Percentiles rank a stretch among this genome's conserved stretches.
phyloP scores from a whole-genome alignment of 495 filamentous ascomycete genomes.

The Baudoinia panamericana region DNA sequence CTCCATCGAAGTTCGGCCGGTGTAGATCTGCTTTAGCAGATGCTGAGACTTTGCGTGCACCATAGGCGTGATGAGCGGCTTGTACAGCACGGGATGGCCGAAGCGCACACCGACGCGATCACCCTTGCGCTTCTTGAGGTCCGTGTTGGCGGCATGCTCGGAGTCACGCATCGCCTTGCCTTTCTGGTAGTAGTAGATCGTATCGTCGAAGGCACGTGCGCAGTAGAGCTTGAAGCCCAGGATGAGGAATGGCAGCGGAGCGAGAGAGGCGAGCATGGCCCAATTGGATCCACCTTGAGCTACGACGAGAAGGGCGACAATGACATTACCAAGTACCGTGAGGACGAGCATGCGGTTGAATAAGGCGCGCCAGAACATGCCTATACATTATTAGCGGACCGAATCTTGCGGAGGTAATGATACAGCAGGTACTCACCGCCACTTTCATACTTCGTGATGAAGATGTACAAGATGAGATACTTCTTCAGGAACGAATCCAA shows the following conservation, averaged over 20 bases:
- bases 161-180: conserved; percentile 44
- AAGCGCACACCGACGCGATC: conserved; percentile 72
- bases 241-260: conserved; percentile 71
- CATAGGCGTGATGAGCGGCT: conserved; percentile 86
- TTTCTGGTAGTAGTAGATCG: conserved; percentile 60
- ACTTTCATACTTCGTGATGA: conserved; percentile 90
- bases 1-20: conserved; percentile 50
- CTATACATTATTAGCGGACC: too few relatives aligned
- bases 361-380: conserved; percentile 80
- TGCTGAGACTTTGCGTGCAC: conserved; percentile 82
- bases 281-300: conserved; percentile 34
- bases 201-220: conserved; percentile 56
- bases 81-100: conserved; percentile 82
- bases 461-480: conserved; percentile 82
- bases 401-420: too few relatives aligned
- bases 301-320: conserved; percentile 50
- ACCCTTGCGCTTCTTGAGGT: conserved; percentile 38
- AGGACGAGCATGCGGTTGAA: conserved; percentile 88
- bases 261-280: conserved; percentile 50
- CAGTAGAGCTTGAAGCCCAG: conserved; percentile 81
- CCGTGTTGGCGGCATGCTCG: conserved; percentile 35
- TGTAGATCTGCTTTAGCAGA: conserved; percentile 65
- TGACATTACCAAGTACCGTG: conserved; percentile 60
- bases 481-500: conserved; percentile 87
- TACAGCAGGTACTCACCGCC: too few relatives aligned